Conservation (phyloP, 75 land plant genomes). For the Pinus taeda region DNA sequence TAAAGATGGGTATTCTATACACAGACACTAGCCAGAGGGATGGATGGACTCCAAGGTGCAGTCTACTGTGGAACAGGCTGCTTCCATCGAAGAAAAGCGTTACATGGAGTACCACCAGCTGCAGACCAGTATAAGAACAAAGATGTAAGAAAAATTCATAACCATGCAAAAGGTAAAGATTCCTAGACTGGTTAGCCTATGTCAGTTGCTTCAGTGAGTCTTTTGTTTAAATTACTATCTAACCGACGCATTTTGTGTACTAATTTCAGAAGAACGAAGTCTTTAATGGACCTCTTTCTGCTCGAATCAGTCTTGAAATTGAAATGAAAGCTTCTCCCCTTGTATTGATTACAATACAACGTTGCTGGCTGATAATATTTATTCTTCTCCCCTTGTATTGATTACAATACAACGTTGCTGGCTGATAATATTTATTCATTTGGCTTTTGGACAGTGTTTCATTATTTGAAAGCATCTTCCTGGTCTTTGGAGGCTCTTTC, state of each 20-base stretch:
- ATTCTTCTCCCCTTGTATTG: too few species aligned
- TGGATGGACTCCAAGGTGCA: slow-evolving; percentile 26
- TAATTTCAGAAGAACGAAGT: neutral
- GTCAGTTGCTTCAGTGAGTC: neutral
- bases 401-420: neutral
- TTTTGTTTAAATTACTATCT: neutral
- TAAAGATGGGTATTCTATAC: too few species aligned
- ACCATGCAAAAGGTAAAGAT: neutral
- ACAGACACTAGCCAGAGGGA: slow-evolving; percentile 13
- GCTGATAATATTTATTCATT: too few species aligned
- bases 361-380: neutral
- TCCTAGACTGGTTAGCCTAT: neutral
- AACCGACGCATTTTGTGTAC: neutral
- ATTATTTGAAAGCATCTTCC: neutral
- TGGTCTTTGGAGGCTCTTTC: neutral
- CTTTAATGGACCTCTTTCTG: neutral
- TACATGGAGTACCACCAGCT: slow-evolving; percentile 25
- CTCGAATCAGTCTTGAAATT: neutral
- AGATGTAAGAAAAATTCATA: neutral
- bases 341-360: too few species aligned
- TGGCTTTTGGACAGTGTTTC: neutral
- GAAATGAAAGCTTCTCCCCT: neutral
- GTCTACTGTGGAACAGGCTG: slow-evolving; percentile 33
- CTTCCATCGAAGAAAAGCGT: slow-evolving; percentile 31
- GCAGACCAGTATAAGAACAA: neutral